Evolutionary conservation across 441 rosid genomes (phyloP).

Genomic region (Corymbia calophylla): DNA sequence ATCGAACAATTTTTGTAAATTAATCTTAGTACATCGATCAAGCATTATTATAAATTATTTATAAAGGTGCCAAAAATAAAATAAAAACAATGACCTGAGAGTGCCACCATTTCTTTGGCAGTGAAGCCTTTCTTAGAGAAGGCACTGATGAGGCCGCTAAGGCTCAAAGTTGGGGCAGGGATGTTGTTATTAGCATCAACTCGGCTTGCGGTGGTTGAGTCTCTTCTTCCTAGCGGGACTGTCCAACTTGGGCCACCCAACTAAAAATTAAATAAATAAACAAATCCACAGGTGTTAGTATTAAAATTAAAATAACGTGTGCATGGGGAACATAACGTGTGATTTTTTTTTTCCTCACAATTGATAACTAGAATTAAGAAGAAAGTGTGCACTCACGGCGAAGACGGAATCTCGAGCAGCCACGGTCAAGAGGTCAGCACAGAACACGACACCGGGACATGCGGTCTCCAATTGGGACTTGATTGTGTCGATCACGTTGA

Average conservation of each 20-base stretch:
- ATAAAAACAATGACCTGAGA: not conserved
- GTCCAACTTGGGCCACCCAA: constrained; percentile 4
- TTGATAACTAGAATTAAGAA: not conserved
- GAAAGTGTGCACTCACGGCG: not conserved
- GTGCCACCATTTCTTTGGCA: constrained; percentile 5
- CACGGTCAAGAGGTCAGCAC: constrained; percentile 4
- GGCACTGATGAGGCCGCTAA: not conserved
- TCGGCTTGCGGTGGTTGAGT: not conserved
- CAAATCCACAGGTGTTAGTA: not conserved
- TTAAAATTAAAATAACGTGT: no score
- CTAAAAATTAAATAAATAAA: not conserved
- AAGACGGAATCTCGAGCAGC: constrained; percentile 3
- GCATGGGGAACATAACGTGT: not conserved
- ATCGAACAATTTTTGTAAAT: not conserved
- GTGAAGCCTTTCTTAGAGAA: constrained; percentile 3
- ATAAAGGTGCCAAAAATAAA: not conserved
- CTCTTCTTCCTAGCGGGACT: constrained; percentile 2
- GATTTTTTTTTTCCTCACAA: not conserved
- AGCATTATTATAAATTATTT: not conserved
- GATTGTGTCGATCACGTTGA: constrained; percentile 1
- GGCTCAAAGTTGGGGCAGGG: not conserved
- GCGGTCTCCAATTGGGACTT: constrained; percentile 2
- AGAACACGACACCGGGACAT: not conserved
- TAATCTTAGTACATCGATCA: not conserved
- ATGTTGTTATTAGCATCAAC: constrained; percentile 1